Percentiles rank a stretch among this genome's conserved stretches.
phyloP scores from a whole-genome alignment of 176 grass and related monocot species.

The Chrysopogon serrulatus region DNA sequence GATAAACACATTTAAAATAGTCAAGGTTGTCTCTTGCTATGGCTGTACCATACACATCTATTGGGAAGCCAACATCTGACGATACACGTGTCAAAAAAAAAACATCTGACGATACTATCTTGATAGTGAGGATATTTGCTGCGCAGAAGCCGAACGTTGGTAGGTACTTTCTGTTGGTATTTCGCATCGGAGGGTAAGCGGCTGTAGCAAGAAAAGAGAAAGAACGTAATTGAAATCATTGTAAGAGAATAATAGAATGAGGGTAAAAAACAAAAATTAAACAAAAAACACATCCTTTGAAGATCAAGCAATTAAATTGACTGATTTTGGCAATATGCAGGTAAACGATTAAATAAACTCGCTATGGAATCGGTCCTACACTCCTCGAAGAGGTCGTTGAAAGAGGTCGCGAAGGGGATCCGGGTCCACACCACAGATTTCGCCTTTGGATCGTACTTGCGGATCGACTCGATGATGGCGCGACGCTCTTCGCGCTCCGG shows the following conservation, averaged over 20 bases:
- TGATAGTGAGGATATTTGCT: not conserved
- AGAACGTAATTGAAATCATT: not conserved
- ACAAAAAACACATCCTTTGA: not conserved
- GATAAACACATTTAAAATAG: not conserved
- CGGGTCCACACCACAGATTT: not conserved
- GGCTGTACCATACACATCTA: not conserved
- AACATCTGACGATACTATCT: not conserved
- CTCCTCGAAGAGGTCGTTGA: not conserved
- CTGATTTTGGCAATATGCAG: not conserved
- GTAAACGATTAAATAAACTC: not conserved
- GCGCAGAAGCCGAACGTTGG: no score
- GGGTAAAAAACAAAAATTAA: not conserved
- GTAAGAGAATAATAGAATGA: not conserved
- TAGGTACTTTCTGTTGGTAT: not conserved
- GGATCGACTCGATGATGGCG: not conserved
- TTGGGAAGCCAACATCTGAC: not conserved
- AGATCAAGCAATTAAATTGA: not conserved
- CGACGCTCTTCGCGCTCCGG: not conserved
- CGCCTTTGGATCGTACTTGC: not conserved
- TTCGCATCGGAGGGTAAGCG: not conserved
- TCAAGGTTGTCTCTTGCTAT: not conserved
- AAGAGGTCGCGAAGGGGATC: not conserved
- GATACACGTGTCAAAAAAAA: no score
- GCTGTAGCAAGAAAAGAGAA: not conserved
- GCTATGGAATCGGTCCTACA: not conserved